phyloP scores from a whole-genome alignment of 805 yeast species.

The Ogataea minuta region DNA sequence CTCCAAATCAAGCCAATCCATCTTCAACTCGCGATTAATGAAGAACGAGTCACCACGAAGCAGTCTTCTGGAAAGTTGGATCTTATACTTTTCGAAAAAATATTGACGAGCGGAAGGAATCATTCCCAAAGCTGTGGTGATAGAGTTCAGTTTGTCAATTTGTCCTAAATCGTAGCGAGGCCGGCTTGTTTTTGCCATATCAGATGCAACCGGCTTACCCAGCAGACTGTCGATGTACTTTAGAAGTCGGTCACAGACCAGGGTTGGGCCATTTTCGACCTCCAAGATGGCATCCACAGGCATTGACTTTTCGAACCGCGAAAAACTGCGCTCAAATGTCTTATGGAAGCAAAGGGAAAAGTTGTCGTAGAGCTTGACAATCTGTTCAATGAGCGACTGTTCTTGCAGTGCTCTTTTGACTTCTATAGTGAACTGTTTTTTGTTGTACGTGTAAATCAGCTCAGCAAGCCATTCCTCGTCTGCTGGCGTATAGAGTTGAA shows the following conservation, averaged over 20 bases:
- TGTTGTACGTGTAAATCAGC: neutral
- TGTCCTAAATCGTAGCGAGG: neutral
- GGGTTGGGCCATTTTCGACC: conserved; percentile 7
- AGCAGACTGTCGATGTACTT: conserved; percentile 14
- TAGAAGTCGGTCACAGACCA: conserved; percentile 15
- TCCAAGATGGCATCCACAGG: conserved; percentile 2
- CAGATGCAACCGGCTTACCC: conserved; percentile 1
- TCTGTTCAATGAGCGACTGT: neutral
- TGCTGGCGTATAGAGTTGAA: neutral
- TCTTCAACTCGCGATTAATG: conserved; percentile 3
- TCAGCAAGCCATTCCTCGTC: conserved; percentile 1
- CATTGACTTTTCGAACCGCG: neutral
- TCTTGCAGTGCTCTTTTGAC: neutral
- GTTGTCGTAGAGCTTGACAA: neutral
- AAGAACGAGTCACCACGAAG: conserved; percentile 14
- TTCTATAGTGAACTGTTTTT: neutral
- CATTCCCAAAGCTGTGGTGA: conserved; percentile 13
- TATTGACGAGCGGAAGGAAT: conserved; percentile 21
- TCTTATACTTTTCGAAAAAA: conserved; percentile 24
- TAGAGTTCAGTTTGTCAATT: neutral
- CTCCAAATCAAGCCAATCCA: conserved; percentile 14
- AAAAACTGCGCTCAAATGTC: neutral
- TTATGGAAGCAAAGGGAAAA: neutral
- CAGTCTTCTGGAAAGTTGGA: conserved; percentile 22
- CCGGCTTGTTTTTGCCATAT: too few relatives aligned